Evolutionary conservation across 441 rosid genomes (phyloP).

Genomic region (Erysimum cheiri): DNA sequence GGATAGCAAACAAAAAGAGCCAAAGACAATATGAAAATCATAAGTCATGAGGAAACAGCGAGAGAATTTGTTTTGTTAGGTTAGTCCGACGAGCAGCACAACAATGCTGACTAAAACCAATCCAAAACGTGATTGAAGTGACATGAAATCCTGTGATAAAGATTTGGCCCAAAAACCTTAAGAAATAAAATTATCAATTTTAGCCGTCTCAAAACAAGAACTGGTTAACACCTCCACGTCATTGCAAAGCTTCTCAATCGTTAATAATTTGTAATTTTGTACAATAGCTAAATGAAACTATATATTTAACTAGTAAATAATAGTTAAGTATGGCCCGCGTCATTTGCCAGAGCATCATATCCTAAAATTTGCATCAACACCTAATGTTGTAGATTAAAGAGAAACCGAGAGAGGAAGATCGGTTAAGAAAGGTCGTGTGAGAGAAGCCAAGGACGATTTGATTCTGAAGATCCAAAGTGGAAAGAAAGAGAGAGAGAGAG

Average conservation of each 20-base stretch:
- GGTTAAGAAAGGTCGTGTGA: conserved; percentile 2
- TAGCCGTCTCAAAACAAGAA: neutral
- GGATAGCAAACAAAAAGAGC: neutral
- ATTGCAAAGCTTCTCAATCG: neutral
- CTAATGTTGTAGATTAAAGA: neutral
- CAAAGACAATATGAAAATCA: neutral
- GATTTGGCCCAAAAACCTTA: neutral
- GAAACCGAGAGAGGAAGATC: neutral
- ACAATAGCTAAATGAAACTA: neutral
- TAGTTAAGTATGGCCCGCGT: neutral
- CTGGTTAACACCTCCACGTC: neutral
- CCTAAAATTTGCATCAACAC: neutral
- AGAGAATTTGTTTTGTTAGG: neutral
- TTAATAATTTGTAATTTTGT: neutral
- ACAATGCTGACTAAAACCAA: neutral
- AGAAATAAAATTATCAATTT: neutral
- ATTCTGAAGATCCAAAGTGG: conserved; percentile 24
- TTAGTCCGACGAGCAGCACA: neutral
- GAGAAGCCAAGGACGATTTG: conserved; percentile 13
- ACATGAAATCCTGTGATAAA: neutral
- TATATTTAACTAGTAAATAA: neutral
- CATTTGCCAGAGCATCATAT: neutral
- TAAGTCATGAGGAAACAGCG: neutral
- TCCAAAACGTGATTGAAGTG: neutral
- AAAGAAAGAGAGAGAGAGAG: conserved; percentile 21